These are phyloP conservation scores for Celoporthe dispersa DNA, from an alignment of 2,329 filamentous ascomycete genomes.

Conservation along the genomic window DNA sequence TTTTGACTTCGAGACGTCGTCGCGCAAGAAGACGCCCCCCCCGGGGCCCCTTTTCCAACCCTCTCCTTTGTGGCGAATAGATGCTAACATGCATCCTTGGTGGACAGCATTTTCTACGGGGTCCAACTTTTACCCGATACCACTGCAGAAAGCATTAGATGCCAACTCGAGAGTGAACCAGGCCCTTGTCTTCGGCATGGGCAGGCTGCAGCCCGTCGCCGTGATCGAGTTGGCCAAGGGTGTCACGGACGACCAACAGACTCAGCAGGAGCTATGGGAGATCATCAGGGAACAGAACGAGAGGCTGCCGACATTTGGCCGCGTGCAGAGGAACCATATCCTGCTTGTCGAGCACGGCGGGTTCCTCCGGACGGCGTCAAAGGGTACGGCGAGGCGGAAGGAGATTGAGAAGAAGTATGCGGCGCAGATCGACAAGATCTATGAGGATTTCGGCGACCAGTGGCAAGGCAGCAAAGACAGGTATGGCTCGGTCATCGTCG, in stretches of 20 bases:
- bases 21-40: neutral
- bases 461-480: slow-evolving; percentile 23
- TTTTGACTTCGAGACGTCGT: neutral
- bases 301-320: slow-evolving; percentile 15
- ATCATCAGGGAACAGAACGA: slow-evolving; percentile 15
- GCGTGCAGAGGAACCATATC: slow-evolving; percentile 20
- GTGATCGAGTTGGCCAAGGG: slow-evolving; percentile 21
- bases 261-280: slow-evolving; percentile 22
- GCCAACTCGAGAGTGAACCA: slow-evolving; percentile 11
- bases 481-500: slow-evolving; percentile 19
- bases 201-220: slow-evolving; percentile 22
- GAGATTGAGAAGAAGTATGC: slow-evolving; percentile 21
- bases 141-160: slow-evolving; percentile 16
- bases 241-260: neutral
- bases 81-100: neutral
- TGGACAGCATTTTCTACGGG: slow-evolving; percentile 17
- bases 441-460: slow-evolving; percentile 17
- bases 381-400: slow-evolving; percentile 21
- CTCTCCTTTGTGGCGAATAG: no score
- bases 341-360: slow-evolving; percentile 12
- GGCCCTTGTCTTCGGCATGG: slow-evolving; percentile 19
- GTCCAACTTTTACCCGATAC: slow-evolving; percentile 21
- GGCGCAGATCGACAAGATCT: slow-evolving; percentile 14
- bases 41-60: no score
- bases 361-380: slow-evolving; percentile 23